Evolutionary conservation across 306 rosid genomes (phyloP).

Genomic region (Cicer yamashitae): DNA sequence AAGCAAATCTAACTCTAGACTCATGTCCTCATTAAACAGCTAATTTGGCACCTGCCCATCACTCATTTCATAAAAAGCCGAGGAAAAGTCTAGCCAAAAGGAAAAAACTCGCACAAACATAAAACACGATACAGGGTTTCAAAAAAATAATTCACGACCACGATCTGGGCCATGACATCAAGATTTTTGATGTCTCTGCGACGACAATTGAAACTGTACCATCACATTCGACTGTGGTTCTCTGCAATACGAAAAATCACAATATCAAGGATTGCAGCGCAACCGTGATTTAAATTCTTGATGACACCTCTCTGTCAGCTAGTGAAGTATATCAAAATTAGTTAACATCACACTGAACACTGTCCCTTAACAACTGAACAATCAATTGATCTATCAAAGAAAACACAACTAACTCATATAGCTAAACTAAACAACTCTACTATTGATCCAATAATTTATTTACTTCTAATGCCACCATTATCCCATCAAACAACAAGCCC

Average conservation of each 20-base stretch:
- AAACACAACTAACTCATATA: constrained; percentile 5
- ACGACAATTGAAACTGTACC: neutral
- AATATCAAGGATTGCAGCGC: neutral
- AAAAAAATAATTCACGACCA: neutral
- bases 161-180: neutral
- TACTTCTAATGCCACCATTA: constrained; percentile 6
- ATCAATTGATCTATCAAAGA: constrained; percentile 25
- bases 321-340: constrained; percentile 7
- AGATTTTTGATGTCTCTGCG: neutral
- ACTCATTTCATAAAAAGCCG: constrained; percentile 12
- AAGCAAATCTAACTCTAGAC: constrained; percentile 21
- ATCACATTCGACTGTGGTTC: neutral
- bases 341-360: constrained; percentile 11
- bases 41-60: neutral
- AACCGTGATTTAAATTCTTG: neutral
- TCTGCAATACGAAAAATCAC: neutral
- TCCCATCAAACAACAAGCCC: constrained; percentile 24
- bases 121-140: neutral
- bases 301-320: neutral
- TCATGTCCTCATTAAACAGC: neutral
- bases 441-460: neutral
- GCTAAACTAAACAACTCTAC: constrained; percentile 7
- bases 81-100: neutral
- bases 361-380: constrained; percentile 10
- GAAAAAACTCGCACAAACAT: neutral